Evolutionary conservation across 2,329 filamentous ascomycete genomes (phyloP).

Genomic region (Colletotrichum tropicale): DNA sequence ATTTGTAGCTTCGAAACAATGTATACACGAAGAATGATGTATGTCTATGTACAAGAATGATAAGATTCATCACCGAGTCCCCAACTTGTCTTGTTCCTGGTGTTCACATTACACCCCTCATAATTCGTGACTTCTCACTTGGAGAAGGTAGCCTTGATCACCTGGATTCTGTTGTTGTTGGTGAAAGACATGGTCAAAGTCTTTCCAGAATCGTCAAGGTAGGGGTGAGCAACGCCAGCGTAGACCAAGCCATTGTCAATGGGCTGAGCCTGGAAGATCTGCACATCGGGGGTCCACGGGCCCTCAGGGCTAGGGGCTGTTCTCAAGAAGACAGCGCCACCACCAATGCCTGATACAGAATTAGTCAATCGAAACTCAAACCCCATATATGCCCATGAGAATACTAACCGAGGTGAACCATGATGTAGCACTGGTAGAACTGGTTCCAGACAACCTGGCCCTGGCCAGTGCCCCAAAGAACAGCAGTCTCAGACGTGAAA

Average conservation of each 20-base stretch:
- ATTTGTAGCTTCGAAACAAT: not conserved
- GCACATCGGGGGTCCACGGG: constrained; percentile 39
- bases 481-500: constrained; percentile 39
- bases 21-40: not conserved
- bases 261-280: constrained; percentile 35
- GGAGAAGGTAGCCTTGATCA: constrained; percentile 35
- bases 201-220: constrained; percentile 37
- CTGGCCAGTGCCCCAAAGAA: constrained; percentile 41
- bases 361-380: not conserved
- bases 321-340: constrained; percentile 21
- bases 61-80: not conserved
- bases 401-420: constrained; percentile 32
- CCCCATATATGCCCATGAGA: no score
- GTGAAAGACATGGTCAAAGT: constrained; percentile 42
- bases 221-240: constrained; percentile 40
- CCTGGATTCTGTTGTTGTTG: constrained; percentile 42
- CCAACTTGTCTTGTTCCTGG: not conserved
- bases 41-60: not conserved
- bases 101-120: accelerated
- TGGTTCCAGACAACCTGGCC: constrained; percentile 41
- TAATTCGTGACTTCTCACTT: not conserved
- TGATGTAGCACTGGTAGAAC: constrained; percentile 37
- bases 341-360: not conserved
- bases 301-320: constrained; percentile 35
- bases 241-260: constrained; percentile 38